Conservation (phyloP, 495 filamentous ascomycete genomes). For the Daldinia bambusicola region DNA sequence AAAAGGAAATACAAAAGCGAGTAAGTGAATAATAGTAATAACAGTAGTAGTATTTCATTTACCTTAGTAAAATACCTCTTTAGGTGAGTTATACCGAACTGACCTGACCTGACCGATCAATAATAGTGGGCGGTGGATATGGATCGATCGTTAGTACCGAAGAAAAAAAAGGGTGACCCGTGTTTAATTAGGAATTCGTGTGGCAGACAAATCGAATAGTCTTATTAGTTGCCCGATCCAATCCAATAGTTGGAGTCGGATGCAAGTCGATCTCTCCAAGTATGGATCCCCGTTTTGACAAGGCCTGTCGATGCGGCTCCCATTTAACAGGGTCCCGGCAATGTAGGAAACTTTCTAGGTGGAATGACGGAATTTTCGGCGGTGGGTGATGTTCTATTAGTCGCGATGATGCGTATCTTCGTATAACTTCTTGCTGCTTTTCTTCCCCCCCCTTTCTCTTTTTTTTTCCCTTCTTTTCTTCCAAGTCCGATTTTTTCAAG, state of each 20-base stretch:
- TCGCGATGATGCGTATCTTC: constrained; percentile 13
- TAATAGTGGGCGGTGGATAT: constrained; percentile 8
- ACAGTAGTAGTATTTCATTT: not conserved
- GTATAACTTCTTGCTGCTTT: not conserved
- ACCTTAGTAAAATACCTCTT: not conserved
- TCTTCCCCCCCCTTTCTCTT: not conserved
- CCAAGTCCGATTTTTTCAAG: too few species aligned
- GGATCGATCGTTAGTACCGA: constrained; percentile 14
- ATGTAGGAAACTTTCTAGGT: constrained; percentile 8
- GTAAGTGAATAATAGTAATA: not conserved
- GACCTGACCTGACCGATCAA: not conserved
- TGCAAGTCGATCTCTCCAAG: constrained; percentile 44
- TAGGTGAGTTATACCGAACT: not conserved
- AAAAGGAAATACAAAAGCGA: constrained; percentile 3
- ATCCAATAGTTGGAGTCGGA: constrained; percentile 41
- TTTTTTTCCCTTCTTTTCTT: not conserved
- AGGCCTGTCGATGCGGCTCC: constrained; percentile 46
- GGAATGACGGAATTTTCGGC: constrained; percentile 3
- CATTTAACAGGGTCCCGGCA: constrained; percentile 36
- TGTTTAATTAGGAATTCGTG: constrained; percentile 42
- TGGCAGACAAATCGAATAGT: constrained; percentile 43
- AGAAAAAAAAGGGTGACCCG: constrained; percentile 26
- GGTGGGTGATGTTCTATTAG: constrained; percentile 2
- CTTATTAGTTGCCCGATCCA: constrained; percentile 36
- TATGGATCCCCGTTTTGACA: constrained; percentile 39